phyloP scores from a whole-genome alignment of 352 stramenopile species.

The Phytopythium montanum region DNA sequence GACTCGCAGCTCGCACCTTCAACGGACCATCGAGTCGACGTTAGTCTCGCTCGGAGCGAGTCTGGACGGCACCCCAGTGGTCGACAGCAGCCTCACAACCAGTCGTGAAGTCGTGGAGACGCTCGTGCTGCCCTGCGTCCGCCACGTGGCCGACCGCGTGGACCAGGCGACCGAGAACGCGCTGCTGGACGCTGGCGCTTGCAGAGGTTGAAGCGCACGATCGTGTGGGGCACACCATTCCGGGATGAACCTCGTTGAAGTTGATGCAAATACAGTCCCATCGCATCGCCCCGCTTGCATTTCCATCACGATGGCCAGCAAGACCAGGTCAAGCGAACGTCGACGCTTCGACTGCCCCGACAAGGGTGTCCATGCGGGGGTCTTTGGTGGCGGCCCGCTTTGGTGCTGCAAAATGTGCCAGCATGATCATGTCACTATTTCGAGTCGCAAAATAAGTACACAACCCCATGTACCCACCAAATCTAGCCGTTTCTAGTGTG shows the following conservation, averaged over 20 bases:
- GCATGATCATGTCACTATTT: too few relatives aligned
- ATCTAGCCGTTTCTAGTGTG: not conserved
- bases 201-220: not conserved
- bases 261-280: too few relatives aligned
- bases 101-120: not conserved
- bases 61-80: not conserved
- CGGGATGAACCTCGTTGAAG: not conserved
- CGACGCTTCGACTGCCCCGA: not conserved
- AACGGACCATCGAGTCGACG: not conserved
- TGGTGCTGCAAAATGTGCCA: not conserved
- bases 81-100: not conserved
- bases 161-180: constrained; percentile 4
- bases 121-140: not conserved
- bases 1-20: not conserved
- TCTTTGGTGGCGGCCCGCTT: not conserved
- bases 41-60: not conserved
- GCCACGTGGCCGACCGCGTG: not conserved
- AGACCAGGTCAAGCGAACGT: too few relatives aligned
- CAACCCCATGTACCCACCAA: not conserved
- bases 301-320: too few relatives aligned
- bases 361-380: too few relatives aligned
- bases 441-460: not conserved
- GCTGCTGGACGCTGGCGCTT: constrained; percentile 1
- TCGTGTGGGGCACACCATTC: not conserved
- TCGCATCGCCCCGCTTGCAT: not conserved